Conservation (phyloP, 2,329 filamentous ascomycete genomes). For the Cercospora janseana region DNA sequence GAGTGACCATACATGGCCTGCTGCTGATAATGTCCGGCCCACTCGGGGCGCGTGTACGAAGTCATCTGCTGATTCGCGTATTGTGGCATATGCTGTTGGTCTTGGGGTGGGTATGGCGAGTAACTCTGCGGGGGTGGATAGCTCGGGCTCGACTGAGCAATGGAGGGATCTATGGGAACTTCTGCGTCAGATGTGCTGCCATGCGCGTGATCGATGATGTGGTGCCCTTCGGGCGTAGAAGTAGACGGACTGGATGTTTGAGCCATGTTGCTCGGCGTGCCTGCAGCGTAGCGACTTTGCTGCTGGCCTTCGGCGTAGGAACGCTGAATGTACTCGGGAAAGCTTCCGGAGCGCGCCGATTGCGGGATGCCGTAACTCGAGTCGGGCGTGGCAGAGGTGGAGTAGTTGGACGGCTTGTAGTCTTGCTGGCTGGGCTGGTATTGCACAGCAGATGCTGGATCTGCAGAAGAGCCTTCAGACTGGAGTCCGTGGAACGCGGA, state of each 20-base stretch:
- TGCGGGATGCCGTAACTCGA: conserved; percentile 81
- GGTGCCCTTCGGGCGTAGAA: conserved; percentile 77
- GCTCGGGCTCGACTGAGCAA: conserved; percentile 87
- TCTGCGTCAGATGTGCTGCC: conserved; percentile 86
- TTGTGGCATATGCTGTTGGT: conserved; percentile 79
- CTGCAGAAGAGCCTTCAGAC: conserved; percentile 84
- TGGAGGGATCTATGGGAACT: conserved; percentile 99
- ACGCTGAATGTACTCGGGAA: conserved; percentile 83
- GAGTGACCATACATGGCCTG: conserved; percentile 49
- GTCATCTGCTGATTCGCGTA: conserved; percentile 63
- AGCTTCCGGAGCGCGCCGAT: conserved; percentile 75
- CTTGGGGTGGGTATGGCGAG: conserved; percentile 79
- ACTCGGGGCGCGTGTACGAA: conserved; percentile 70
- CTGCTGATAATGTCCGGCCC: conserved; percentile 62
- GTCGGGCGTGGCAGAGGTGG: conserved; percentile 71
- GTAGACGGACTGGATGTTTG: conserved; percentile 98
- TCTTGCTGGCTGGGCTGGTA: conserved; percentile 76
- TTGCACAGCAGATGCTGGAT: conserved; percentile 90
- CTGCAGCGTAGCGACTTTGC: conserved; percentile 71
- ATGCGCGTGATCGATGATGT: conserved; percentile 60
- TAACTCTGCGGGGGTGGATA: conserved; percentile 79
- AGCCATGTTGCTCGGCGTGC: conserved; percentile 83
- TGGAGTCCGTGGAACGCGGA: conserved; percentile 57
- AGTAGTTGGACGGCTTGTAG: conserved; percentile 68
- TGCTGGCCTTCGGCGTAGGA: conserved; percentile 68